Conservation (phyloP, 2,329 filamentous ascomycete species). For the Diaporthe sp. region DNA sequence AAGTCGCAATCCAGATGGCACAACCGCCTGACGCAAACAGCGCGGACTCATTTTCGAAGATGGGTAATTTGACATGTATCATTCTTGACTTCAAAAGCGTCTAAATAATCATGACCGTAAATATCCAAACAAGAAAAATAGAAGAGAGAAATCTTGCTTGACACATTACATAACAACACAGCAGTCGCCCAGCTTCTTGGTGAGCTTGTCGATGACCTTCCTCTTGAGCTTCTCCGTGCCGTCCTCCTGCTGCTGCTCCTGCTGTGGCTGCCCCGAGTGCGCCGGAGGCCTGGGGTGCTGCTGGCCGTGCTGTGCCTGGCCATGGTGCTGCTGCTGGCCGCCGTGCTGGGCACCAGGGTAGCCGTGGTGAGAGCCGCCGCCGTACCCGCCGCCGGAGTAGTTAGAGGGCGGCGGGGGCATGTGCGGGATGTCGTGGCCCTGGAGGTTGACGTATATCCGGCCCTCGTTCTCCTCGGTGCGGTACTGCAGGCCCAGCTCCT, state of each 20-base stretch:
- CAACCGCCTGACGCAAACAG: not conserved
- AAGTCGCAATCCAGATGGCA: slow-evolving; percentile 5
- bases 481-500: slow-evolving; percentile 85
- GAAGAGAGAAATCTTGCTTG: not conserved
- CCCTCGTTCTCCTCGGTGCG: slow-evolving; percentile 91
- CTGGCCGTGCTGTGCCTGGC: slow-evolving; percentile 61
- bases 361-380: slow-evolving; percentile 55
- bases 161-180: slow-evolving; percentile 75
- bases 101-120: not conserved
- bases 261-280: slow-evolving; percentile 53
- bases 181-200: slow-evolving; percentile 72
- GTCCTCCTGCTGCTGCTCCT: slow-evolving; percentile 60
- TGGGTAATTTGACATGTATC: not conserved
- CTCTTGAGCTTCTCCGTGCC: slow-evolving; percentile 72
- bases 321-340: slow-evolving; percentile 58
- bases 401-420: slow-evolving; percentile 61
- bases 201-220: slow-evolving; percentile 71
- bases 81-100: not conserved
- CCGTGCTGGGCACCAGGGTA: slow-evolving; percentile 51
- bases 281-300: slow-evolving; percentile 50
- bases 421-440: slow-evolving; percentile 73
- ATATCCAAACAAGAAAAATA: slow-evolving; percentile 2
- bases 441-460: slow-evolving; percentile 88
- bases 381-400: slow-evolving; percentile 57
- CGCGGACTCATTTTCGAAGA: not conserved